Base-by-base conservation (phyloP, 1,284 basidiomycete genomes). In the Rhodotorula sp. region DNA sequence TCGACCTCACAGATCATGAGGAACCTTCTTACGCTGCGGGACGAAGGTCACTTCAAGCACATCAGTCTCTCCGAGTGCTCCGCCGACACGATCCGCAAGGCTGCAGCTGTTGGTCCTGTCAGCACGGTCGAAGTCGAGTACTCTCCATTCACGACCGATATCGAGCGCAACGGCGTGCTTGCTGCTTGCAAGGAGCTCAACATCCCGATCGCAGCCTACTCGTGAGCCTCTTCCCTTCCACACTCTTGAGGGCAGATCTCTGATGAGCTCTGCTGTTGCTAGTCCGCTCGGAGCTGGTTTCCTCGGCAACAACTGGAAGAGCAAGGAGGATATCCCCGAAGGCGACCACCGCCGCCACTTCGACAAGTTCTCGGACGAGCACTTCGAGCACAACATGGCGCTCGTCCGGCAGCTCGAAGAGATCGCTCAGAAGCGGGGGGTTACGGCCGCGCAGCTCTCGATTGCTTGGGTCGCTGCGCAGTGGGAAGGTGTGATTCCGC, bases 401-500 rank as follows among this genome's bases (percentile, higher is more conserved):
- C 79, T 89, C 12, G 86, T 85, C 3, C 81, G 85, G 14, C 81
- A 81, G 43, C 78, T 90, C 21, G 78, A 82, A 52, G 72, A 77
- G 7, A 81, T 88, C 39, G 87, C 85, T 1, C 74, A 80, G 57
- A 83, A 80, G 65, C 83, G 87, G 74, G 79, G 81, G 29, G 84
- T 84, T 5, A 86, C 87, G 1, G 70, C 87, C 0, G 84, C 85
- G 1, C 88, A 89, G 79, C 81, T 88, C 23, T 80, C 84, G 0
- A 82, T 90, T 18, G 87, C 89, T 0, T 90, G 88, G 88, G 74
- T 88, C 23, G 81, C 87, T 29, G 84, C 84, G 21, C 86, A 86
- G 80, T 86, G 85, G 16, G 79, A 82, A 47, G 39, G 49, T 16
- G 75, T 83, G 39, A 69, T 82, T 1, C 81, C 82, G 0, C 79